These are phyloP conservation scores for Pythium guiyangense DNA, from an alignment of 352 stramenopile genomes.

Conservation along the genomic window DNA sequence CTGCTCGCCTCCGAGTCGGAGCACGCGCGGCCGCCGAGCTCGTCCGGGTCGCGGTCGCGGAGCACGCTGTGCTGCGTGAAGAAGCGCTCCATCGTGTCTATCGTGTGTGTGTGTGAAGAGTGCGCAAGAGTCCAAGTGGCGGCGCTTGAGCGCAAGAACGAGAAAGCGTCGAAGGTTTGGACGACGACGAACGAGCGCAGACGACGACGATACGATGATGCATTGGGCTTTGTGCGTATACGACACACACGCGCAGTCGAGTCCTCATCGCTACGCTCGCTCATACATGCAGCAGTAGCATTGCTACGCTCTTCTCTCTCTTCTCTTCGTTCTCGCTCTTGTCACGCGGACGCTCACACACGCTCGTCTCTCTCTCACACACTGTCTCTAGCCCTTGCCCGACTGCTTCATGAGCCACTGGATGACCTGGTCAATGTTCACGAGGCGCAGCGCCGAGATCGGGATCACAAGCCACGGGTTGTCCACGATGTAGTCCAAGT, in stretches of 20 bases:
- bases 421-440: constrained; percentile 97
- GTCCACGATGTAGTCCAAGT: constrained; percentile 98
- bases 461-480: constrained; percentile 98
- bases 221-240: too few relatives aligned
- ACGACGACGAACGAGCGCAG: too few relatives aligned
- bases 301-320: neutral
- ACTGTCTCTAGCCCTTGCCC: constrained; percentile 65
- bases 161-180: neutral
- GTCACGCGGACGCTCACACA: neutral
- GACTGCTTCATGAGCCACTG: constrained; percentile 96
- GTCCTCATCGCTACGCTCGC: neutral
- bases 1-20: constrained; percentile 80
- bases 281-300: neutral
- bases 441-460: constrained; percentile 94
- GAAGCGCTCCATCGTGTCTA: constrained; percentile 66
- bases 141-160: neutral
- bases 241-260: neutral
- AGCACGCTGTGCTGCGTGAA: constrained; percentile 73
- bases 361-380: constrained; percentile 8
- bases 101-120: too few relatives aligned
- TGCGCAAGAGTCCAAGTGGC: neutral
- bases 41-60: constrained; percentile 67
- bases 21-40: constrained; percentile 34
- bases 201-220: too few relatives aligned
- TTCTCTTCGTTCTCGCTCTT: too few relatives aligned